These are phyloP conservation scores for Candida hungchunana DNA, from an alignment of 805 yeast genomes.

Conservation along the genomic window DNA sequence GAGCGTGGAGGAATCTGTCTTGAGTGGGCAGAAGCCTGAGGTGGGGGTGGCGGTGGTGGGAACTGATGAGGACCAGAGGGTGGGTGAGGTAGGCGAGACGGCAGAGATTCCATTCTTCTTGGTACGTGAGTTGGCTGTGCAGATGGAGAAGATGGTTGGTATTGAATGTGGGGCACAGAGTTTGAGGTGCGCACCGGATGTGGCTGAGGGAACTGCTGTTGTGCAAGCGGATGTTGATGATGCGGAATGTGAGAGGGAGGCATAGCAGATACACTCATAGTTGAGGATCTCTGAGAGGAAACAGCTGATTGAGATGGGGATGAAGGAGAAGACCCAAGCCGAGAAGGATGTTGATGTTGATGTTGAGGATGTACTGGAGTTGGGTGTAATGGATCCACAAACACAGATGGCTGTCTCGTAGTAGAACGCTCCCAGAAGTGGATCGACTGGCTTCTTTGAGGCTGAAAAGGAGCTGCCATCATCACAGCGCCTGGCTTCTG, in stretches of 20 bases:
- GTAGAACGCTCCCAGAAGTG: slow-evolving; percentile 25
- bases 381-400: slow-evolving; percentile 25
- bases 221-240: slow-evolving; percentile 4
- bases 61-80: too few relatives aligned
- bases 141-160: slow-evolving; percentile 6
- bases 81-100: slow-evolving; percentile 13
- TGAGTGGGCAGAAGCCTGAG: slow-evolving; percentile 1
- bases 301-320: slow-evolving; percentile 8
- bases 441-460: slow-evolving; percentile 19
- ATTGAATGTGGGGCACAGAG: slow-evolving; percentile 18
- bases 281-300: slow-evolving; percentile 11
- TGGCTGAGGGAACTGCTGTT: slow-evolving; percentile 6
- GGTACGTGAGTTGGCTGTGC: not conserved
- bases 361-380: too few relatives aligned
- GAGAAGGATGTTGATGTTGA: slow-evolving; percentile 5
- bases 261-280: slow-evolving; percentile 8
- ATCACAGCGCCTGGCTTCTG: slow-evolving; percentile 5
- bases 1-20: slow-evolving; percentile 23
- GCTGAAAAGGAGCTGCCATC: slow-evolving; percentile 12
- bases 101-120: slow-evolving; percentile 20
- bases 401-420: slow-evolving; percentile 24
- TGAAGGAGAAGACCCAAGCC: slow-evolving; percentile 7
- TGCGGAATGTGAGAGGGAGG: slow-evolving; percentile 5
- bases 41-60: slow-evolving; percentile 3
- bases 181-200: slow-evolving; percentile 3